phyloP scores from a whole-genome alignment of 2,329 filamentous ascomycete species.

The Penicillium sp. region DNA sequence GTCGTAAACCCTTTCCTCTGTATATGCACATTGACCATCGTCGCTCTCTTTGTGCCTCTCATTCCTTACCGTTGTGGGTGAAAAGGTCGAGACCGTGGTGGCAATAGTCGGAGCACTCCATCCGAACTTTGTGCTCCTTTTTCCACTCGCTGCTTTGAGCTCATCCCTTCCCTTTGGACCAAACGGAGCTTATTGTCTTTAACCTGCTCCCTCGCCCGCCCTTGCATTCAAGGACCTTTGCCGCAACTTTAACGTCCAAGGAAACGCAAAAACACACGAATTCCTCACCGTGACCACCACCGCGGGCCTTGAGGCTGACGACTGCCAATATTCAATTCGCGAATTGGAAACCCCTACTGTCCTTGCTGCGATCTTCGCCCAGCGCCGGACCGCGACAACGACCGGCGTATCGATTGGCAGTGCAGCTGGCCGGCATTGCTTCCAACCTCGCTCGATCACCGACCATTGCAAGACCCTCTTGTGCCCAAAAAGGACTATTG shows the following conservation, averaged over 20 bases:
- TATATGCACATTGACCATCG: too few species aligned
- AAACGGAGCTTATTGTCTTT: too few species aligned
- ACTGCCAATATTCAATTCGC: too few species aligned
- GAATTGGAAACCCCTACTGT: constrained; percentile 2
- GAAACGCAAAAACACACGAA: too few species aligned
- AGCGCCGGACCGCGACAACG: not conserved
- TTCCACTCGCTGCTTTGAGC: not conserved
- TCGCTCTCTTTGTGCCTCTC: too few species aligned
- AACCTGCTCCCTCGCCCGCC: constrained; percentile 12
- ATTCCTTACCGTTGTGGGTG: too few species aligned
- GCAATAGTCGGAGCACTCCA: constrained; percentile 16
- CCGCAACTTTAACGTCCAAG: not conserved
- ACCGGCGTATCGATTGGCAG: not conserved
- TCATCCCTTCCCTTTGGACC: too few species aligned
- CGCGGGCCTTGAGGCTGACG: too few species aligned
- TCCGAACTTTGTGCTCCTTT: constrained; percentile 10
- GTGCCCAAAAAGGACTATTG: not conserved
- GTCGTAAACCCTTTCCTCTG: too few species aligned
- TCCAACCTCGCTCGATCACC: constrained; percentile 12
- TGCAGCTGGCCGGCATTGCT: constrained; percentile 7
- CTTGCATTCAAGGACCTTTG: constrained; percentile 18
- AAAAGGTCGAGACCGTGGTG: constrained; percentile 18
- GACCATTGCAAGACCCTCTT: too few species aligned
- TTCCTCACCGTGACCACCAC: too few species aligned
- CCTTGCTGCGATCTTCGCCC: constrained; percentile 21